phyloP scores from a whole-genome alignment of 768 basidiomycete species.

The Hortiboletus campestris region DNA sequence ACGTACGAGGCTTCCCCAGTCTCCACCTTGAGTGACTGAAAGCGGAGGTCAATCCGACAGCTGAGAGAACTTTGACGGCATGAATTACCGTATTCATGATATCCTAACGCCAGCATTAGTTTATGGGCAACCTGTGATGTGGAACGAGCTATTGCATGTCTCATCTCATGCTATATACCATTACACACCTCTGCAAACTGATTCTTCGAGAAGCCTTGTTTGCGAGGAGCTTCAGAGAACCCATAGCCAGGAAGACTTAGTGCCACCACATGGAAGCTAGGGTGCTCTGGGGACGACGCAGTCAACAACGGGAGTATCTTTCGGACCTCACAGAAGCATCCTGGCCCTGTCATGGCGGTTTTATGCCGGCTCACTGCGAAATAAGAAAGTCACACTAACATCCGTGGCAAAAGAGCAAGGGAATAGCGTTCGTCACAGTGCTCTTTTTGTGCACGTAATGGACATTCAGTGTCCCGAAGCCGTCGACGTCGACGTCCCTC shows the following conservation, averaged over 20 bases:
- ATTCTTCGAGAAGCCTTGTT: slow-evolving; percentile 45
- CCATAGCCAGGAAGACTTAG: slow-evolving; percentile 59
- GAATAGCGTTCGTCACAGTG: slow-evolving; percentile 43
- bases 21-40: slow-evolving; percentile 48
- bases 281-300: slow-evolving; percentile 38
- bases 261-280: slow-evolving; percentile 63
- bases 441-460: slow-evolving; percentile 61
- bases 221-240: slow-evolving; percentile 56
- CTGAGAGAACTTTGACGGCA: not conserved
- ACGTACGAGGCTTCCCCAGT: slow-evolving; percentile 43
- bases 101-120: slow-evolving; percentile 48
- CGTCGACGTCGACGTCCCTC: slow-evolving; percentile 45
- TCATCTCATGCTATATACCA: too few species aligned
- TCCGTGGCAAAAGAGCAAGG: slow-evolving; percentile 59
- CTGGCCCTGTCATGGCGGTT: too few species aligned
- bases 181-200: slow-evolving; percentile 54
- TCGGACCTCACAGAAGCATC: slow-evolving; percentile 37
- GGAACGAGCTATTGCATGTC: not conserved
- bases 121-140: slow-evolving; percentile 42
- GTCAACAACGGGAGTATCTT: slow-evolving; percentile 58
- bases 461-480: slow-evolving; percentile 46
- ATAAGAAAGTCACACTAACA: slow-evolving; percentile 29
- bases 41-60: not conserved
- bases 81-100: slow-evolving; percentile 44
- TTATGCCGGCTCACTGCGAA: too few species aligned